These are phyloP conservation scores for Paxillus ammoniavirescens DNA, from an alignment of 768 basidiomycete species.

Conservation along the genomic window DNA sequence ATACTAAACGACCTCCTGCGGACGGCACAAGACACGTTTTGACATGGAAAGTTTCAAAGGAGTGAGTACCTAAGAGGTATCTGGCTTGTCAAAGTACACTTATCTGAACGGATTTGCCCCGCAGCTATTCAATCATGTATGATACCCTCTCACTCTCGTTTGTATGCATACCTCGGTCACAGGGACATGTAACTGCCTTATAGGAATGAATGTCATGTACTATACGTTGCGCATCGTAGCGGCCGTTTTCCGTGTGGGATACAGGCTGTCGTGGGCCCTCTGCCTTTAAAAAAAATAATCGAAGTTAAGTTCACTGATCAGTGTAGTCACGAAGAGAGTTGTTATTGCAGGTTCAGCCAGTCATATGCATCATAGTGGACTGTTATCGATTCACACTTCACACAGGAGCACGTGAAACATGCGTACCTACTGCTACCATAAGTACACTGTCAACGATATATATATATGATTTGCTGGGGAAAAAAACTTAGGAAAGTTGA, in stretches of 20 bases:
- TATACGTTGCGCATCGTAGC: background rate
- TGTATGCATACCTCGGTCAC: constrained; percentile 29
- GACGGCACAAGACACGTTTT: constrained; percentile 40
- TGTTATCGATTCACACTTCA: no score
- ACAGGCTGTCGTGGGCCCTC: background rate
- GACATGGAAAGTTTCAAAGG: constrained; percentile 27
- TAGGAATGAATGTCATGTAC: constrained; percentile 18
- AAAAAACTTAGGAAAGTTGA: no score
- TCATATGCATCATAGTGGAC: no score
- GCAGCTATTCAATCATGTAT: constrained; percentile 22
- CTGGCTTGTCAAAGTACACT: constrained; percentile 1
- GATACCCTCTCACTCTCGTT: constrained; percentile 31
- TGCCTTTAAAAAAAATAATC: no score
- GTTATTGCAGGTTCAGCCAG: no score
- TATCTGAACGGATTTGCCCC: constrained; percentile 1
- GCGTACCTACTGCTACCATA: no score
- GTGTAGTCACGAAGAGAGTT: no score
- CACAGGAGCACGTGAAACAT: no score
- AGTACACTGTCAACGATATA: no score
- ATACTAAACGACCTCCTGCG: constrained; percentile 70
- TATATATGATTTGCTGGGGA: no score
- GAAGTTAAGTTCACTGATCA: no score
- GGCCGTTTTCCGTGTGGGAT: background rate
- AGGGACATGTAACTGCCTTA: constrained; percentile 9
- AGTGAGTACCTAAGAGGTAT: constrained; percentile 19